Percentiles rank a stretch among this genome's conserved stretches.
phyloP scores from a whole-genome alignment of 1,284 basidiomycete species.

The Cryptococcus wingfieldii region DNA sequence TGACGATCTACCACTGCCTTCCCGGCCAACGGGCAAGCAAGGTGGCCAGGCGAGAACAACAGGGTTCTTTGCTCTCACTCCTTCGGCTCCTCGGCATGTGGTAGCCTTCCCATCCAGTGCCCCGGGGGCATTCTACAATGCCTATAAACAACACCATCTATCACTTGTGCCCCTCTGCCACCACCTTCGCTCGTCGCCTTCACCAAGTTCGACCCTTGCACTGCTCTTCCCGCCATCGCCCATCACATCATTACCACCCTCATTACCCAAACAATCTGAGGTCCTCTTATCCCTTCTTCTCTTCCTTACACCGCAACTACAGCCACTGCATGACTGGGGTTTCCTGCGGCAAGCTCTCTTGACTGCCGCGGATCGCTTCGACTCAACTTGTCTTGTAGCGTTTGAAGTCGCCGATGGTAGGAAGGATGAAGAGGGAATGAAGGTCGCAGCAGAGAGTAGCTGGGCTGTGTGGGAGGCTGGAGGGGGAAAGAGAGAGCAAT shows the following conservation, averaged over 20 bases:
- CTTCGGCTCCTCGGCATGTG: slow-evolving; percentile 12
- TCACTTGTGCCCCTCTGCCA: slow-evolving; percentile 34
- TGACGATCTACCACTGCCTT: slow-evolving; percentile 47
- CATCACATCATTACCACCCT: slow-evolving; percentile 24
- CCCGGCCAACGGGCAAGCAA: slow-evolving; percentile 24
- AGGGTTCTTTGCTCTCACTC: slow-evolving; percentile 48
- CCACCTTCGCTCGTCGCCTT: slow-evolving; percentile 53
- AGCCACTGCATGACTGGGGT: slow-evolving; percentile 66
- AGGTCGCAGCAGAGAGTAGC: slow-evolving; percentile 68
- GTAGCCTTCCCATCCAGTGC: neutral
- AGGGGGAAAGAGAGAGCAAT: slow-evolving; percentile 55
- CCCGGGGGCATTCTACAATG: slow-evolving; percentile 34
- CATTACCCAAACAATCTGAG: slow-evolving; percentile 30
- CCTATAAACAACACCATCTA: slow-evolving; percentile 40
- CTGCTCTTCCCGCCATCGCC: slow-evolving; percentile 55
- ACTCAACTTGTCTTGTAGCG: slow-evolving; percentile 71
- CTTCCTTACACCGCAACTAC: slow-evolving; percentile 61
- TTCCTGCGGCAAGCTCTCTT: slow-evolving; percentile 64
- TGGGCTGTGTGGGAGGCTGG: slow-evolving; percentile 68
- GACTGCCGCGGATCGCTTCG: slow-evolving; percentile 77
- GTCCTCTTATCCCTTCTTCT: slow-evolving; percentile 32
- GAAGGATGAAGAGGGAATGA: slow-evolving; percentile 68
- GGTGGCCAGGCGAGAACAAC: slow-evolving; percentile 22
- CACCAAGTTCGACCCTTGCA: slow-evolving; percentile 54
- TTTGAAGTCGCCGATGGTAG: slow-evolving; percentile 77